Evolutionary conservation across 2,329 filamentous ascomycete species (phyloP).

Genomic region (Aspergillus chevalieri): DNA sequence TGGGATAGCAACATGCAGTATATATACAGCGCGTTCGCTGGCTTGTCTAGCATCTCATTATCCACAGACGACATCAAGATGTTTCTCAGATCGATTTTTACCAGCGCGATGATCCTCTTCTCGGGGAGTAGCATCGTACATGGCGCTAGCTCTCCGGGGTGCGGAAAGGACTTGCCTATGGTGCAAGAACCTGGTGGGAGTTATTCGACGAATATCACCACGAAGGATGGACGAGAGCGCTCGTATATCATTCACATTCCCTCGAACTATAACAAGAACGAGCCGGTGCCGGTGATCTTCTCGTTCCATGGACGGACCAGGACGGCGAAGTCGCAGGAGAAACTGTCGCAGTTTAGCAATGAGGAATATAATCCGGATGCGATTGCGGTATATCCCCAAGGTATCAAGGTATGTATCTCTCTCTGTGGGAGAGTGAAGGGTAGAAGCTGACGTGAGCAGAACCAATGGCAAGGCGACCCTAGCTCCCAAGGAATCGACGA

Average conservation of each 20-base stretch:
- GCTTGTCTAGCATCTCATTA: too few species aligned
- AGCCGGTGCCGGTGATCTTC: slow-evolving; percentile 39
- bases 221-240: slow-evolving; percentile 13
- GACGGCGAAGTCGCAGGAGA: slow-evolving; percentile 33
- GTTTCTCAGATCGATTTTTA: too few species aligned
- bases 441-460: not conserved
- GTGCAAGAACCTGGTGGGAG: slow-evolving; percentile 2
- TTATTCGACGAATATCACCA: slow-evolving; percentile 9
- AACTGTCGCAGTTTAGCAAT: slow-evolving; percentile 43
- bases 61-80: too few species aligned
- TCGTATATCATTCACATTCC: slow-evolving; percentile 21
- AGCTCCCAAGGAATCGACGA: slow-evolving; percentile 30
- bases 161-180: slow-evolving; percentile 11
- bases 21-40: too few species aligned
- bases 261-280: slow-evolving; percentile 30
- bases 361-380: slow-evolving; percentile 38
- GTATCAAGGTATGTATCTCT: slow-evolving; percentile 24
- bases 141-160: slow-evolving; percentile 7
- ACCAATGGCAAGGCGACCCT: not conserved
- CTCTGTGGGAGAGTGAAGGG: not conserved
- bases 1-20: too few species aligned
- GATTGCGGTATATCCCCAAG: slow-evolving; percentile 42
- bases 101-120: too few species aligned
- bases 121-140: too few species aligned
- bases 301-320: slow-evolving; percentile 44